Evolutionary conservation across 768 basidiomycete species (phyloP).

Genomic region (Amanita subjunquillea): DNA sequence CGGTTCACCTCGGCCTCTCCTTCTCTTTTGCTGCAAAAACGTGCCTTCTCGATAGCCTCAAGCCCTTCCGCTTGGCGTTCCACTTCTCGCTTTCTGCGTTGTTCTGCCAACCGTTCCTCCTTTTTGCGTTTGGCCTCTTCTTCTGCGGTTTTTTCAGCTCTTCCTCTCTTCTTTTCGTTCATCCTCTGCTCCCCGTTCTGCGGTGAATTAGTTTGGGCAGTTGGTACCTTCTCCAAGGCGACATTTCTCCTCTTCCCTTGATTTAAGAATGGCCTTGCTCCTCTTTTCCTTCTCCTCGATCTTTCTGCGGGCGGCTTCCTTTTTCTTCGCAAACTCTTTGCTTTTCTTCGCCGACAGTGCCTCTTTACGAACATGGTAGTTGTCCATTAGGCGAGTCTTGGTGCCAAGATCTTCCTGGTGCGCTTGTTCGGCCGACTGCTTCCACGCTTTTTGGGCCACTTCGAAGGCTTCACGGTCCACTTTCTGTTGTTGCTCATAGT

Average conservation of each 20-base stretch:
- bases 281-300: slow-evolving; percentile 75
- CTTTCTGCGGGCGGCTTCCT: slow-evolving; percentile 51
- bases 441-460: slow-evolving; percentile 40
- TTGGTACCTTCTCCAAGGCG: slow-evolving; percentile 24
- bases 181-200: slow-evolving; percentile 49
- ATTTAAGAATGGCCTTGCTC: slow-evolving; percentile 28
- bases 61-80: too few relatives aligned
- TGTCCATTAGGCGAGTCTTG: slow-evolving; percentile 68
- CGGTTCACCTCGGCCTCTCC: slow-evolving; percentile 55
- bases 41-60: too few relatives aligned
- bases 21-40: slow-evolving; percentile 24
- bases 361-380: slow-evolving; percentile 62
- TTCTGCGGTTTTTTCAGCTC: slow-evolving; percentile 31
- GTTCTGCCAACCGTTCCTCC: slow-evolving; percentile 13
- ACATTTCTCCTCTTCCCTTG: slow-evolving; percentile 32
- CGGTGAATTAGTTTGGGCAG: neutral
- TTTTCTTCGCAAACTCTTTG: slow-evolving; percentile 54
- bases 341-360: slow-evolving; percentile 45
- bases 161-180: slow-evolving; percentile 35
- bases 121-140: slow-evolving; percentile 50
- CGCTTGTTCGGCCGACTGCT: slow-evolving; percentile 40
- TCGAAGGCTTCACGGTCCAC: slow-evolving; percentile 66
- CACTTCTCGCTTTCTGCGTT: slow-evolving; percentile 29
- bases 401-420: slow-evolving; percentile 62
- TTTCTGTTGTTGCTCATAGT: slow-evolving; percentile 49